Evolutionary conservation across 78 protist genomes (phyloP), one percentile per base, ranked within the genome.

Genomic region (Dictyostelium citrinum): DNA sequence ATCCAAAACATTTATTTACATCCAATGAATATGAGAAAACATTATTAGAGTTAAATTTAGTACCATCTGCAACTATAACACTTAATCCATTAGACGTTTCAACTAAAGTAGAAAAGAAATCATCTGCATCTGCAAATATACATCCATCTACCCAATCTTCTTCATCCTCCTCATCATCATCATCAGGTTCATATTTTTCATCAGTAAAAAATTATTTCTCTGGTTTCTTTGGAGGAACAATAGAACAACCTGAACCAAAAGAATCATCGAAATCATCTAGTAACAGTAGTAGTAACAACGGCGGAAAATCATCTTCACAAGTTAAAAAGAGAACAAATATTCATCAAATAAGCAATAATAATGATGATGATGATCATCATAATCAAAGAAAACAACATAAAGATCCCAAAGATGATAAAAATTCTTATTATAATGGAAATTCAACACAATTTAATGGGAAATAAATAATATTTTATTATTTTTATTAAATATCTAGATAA

Each of bases 391-490:
- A 24, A 24, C 72, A 64, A 64, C 14, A 64, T 3, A 64, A 64
- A 64, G 88, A 37, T 10, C 58, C 51, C 5, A 29, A 55, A 10
- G 84, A 83, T 71, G 74, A 75, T 14, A 31, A 45, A 11, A 82
- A 83, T 17, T 29, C 45, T 5, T 83, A 83, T 71, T 83, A 83
- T 49, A 83, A 83, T 71, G 90, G 90, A 11, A 83, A 83, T n/a
- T 83, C 90, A 11, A 83, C 90, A 8, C 90, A 83, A 83, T 83
- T 24, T 83, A 72, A 83, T 70, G 77, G 77, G 16, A 33, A 70
- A 70, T 68, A 68, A 68, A 27, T 9, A 24, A 10, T 5, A 3
- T 55, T 49, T 49, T 16, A 16, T 14, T 46, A 43, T 10, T 43
- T 43, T 39, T 39, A 39, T 2, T 39, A 39, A n/a, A n/a, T n/a